Evolutionary conservation across 164 flowering plant species (phyloP).

Genomic region (Tetrastigma voinierianum): DNA sequence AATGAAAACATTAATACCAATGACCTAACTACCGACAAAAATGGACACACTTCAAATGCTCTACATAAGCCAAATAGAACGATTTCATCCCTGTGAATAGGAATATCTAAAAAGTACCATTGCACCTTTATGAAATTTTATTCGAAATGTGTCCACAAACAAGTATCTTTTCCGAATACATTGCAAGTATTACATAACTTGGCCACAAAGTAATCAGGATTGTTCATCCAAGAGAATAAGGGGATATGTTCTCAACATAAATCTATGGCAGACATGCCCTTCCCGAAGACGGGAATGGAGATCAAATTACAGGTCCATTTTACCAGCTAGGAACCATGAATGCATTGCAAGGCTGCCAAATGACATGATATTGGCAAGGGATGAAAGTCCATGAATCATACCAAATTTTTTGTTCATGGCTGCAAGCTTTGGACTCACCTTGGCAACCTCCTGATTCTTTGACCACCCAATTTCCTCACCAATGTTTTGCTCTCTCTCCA

Average conservation of each 20-base stretch:
- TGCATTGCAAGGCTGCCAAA: conserved; percentile 96
- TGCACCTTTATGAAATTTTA: too few relatives aligned
- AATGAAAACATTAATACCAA: too few relatives aligned
- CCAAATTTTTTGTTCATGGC: conserved; percentile 99
- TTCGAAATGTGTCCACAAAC: neutral
- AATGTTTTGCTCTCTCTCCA: conserved; percentile 82
- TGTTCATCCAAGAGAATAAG: neutral
- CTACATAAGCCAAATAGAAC: too few relatives aligned
- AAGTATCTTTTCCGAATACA: neutral
- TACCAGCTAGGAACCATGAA: conserved; percentile 96
- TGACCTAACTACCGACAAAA: too few relatives aligned
- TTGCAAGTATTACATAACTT: neutral
- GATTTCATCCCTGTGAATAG: too few relatives aligned
- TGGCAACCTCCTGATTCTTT: conserved; percentile 79
- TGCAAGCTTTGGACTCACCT: conserved; percentile 78
- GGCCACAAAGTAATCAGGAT: neutral
- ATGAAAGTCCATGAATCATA: conserved; percentile 95
- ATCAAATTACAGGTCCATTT: conserved; percentile 49
- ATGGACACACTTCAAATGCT: too few relatives aligned
- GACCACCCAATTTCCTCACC: conserved; percentile 96
- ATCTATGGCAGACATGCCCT: neutral
- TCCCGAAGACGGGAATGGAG: neutral
- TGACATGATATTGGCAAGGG: conserved; percentile 84
- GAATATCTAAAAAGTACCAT: too few relatives aligned
- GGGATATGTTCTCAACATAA: neutral